These are phyloP conservation scores for Alternaria novae-zelandiae DNA, from an alignment of 2,329 filamentous ascomycete genomes.

Conservation along the genomic window DNA sequence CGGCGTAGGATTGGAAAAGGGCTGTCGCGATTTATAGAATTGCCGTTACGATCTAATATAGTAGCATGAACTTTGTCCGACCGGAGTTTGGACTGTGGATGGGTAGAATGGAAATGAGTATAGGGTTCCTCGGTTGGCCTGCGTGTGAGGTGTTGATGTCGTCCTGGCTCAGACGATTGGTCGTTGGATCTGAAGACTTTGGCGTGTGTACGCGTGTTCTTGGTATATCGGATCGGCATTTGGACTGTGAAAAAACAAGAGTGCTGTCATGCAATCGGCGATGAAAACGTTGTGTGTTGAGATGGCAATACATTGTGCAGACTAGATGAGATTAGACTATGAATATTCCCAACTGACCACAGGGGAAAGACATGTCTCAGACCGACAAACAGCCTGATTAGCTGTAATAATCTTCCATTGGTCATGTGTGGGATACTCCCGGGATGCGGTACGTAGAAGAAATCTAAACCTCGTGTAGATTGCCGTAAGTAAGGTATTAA, in stretches of 20 bases:
- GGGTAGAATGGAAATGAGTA: neutral
- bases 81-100: neutral
- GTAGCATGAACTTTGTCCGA: neutral
- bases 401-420: conserved; percentile 6
- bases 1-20: conserved; percentile 9
- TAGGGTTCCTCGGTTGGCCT: neutral
- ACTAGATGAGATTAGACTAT: neutral
- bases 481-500: conserved; percentile 3
- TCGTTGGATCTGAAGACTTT: neutral
- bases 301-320: neutral
- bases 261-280: neutral
- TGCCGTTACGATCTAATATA: conserved; percentile 5
- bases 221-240: neutral
- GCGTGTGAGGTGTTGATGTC: neutral
- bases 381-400: neutral
- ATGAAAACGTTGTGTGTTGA: neutral
- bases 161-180: neutral
- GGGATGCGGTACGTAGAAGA: neutral
- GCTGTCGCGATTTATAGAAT: neutral
- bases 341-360: neutral
- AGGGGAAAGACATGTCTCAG: neutral
- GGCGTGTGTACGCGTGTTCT: neutral
- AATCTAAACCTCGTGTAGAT: conserved; percentile 1
- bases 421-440: conserved; percentile 6
- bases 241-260: neutral